Base-by-base conservation (phyloP, 805 yeast species). In the Candida glaebosa region DNA sequence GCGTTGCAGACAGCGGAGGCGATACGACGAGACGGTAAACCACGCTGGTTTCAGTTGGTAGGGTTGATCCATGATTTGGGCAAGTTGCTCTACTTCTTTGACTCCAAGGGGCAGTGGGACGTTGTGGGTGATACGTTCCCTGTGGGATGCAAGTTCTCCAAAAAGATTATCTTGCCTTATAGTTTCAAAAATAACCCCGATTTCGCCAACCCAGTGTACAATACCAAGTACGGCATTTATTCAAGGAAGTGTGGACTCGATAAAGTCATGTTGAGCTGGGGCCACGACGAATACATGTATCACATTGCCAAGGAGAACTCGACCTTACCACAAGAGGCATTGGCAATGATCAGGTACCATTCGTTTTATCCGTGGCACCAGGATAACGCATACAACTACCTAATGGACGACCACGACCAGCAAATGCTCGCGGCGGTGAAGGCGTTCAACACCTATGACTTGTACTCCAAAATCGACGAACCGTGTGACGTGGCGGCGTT, bases 101-200 rank as follows among this genome's bases (percentile, higher is more conserved):
- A 81, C 50, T 81, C 87, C 10, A 71, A 78, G 50, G 88, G 88
- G 5, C 88, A 82, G 56, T 82, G 88, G 88, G 87, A 82, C 54
- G 89, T 82, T 22, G 89, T 82, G 16, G 89, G 89, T 4, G 89
- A 82, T 54, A 82, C 88, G 2, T 82, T 82, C 52, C 86, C 88
- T 0, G 86, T 82, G 18, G 89, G 89, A 2, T 82, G 89, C 56
- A 71, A 72, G 44, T 82, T 72, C 52, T 79, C 78, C 51, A 73
- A 73, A 43, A 73, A 75, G 47, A 80, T 78, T 37, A 81, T 82
- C 10, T 78, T 76, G 48, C 74, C 80, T 34, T 82, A 80, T 28
- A 77, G 73, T 47, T 82, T 82, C 57, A 68, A 72, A 41, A 59
- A 64, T 17, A 82, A 82, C 55, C 83, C 84, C 1, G 89, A 82